phyloP scores from a whole-genome alignment of 495 filamentous ascomycete species.

The Aspergillus asperescens region DNA sequence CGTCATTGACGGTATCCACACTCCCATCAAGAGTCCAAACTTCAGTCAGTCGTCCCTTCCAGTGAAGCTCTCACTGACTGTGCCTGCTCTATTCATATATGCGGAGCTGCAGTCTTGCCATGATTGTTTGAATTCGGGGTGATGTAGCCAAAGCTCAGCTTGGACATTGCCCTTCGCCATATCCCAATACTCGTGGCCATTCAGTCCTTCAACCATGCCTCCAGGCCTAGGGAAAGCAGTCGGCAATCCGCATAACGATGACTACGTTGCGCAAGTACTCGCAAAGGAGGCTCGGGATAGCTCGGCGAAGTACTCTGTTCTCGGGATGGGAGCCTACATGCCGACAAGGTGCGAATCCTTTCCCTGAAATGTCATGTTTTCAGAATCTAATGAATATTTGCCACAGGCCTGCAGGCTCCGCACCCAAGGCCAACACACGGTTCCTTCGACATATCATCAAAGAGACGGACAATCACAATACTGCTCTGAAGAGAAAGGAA shows the following conservation, averaged over 20 bases:
- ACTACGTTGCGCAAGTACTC: slow-evolving; percentile 68
- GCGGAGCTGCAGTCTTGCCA: neutral
- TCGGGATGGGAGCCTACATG: slow-evolving; percentile 66
- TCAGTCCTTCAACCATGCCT: slow-evolving; percentile 14
- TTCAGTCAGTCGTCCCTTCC: neutral
- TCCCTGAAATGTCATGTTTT: neutral
- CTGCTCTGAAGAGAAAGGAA: slow-evolving; percentile 77
- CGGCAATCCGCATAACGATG: slow-evolving; percentile 53
- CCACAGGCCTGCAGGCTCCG: slow-evolving; percentile 51
- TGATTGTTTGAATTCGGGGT: neutral
- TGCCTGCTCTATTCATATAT: neutral
- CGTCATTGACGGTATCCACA: neutral
- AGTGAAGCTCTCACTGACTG: too few relatives aligned
- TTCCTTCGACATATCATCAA: slow-evolving; percentile 86
- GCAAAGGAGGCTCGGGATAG: slow-evolving; percentile 65
- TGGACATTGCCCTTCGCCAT: neutral
- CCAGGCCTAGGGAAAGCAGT: slow-evolving; percentile 17
- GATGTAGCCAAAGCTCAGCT: slow-evolving; percentile 1
- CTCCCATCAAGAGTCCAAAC: neutral
- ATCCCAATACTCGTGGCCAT: neutral
- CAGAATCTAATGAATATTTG: neutral
- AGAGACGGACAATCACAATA: slow-evolving; percentile 85
- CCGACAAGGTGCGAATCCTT: slow-evolving; percentile 55
- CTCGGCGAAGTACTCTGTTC: slow-evolving; percentile 64
- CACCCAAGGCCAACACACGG: slow-evolving; percentile 84